Conservation (phyloP, 2,329 filamentous ascomycete genomes). For the Aureobasidium zeae region DNA sequence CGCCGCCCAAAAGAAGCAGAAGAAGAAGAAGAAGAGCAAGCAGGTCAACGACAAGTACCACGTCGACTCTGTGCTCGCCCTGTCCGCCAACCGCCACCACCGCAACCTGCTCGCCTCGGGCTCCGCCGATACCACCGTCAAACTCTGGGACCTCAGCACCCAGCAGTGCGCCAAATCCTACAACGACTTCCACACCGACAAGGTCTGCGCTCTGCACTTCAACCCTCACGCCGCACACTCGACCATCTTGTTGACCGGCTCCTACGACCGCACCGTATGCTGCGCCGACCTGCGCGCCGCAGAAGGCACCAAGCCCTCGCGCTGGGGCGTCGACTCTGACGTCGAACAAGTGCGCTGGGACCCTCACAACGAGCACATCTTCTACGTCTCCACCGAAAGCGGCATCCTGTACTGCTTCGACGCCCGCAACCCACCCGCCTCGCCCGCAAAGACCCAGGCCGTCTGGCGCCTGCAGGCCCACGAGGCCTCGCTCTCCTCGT, state of each 20-base stretch:
- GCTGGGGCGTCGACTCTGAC: conserved; percentile 92
- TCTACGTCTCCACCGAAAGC: conserved; percentile 85
- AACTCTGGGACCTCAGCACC: conserved; percentile 94
- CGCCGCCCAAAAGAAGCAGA: conserved; percentile 55
- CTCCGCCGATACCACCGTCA: conserved; percentile 93
- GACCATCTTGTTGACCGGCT: conserved; percentile 82
- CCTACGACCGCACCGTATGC: conserved; percentile 88
- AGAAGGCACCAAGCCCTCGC: conserved; percentile 61
- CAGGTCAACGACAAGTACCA: conserved; percentile 89
- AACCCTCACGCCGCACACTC: conserved; percentile 81
- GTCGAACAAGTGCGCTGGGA: conserved; percentile 92
- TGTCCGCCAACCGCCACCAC: conserved; percentile 87
- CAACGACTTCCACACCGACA: conserved; percentile 79
- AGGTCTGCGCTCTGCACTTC: conserved; percentile 94
- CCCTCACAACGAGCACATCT: conserved; percentile 83
- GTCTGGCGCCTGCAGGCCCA: conserved; percentile 95
- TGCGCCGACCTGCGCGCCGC: conserved; percentile 95
- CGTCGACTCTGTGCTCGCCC: conserved; percentile 82
- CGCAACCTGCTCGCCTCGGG: conserved; percentile 89
- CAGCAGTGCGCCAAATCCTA: conserved; percentile 92
- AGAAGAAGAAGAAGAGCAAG: conserved; percentile 83
- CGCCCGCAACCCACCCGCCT: conserved; percentile 62
- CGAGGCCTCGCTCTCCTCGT: conserved; percentile 81
- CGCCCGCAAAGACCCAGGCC: conserved; percentile 67
- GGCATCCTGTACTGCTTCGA: conserved; percentile 92